phyloP scores from a whole-genome alignment of 352 stramenopile genomes.

The Globisporangium camurandrum region DNA sequence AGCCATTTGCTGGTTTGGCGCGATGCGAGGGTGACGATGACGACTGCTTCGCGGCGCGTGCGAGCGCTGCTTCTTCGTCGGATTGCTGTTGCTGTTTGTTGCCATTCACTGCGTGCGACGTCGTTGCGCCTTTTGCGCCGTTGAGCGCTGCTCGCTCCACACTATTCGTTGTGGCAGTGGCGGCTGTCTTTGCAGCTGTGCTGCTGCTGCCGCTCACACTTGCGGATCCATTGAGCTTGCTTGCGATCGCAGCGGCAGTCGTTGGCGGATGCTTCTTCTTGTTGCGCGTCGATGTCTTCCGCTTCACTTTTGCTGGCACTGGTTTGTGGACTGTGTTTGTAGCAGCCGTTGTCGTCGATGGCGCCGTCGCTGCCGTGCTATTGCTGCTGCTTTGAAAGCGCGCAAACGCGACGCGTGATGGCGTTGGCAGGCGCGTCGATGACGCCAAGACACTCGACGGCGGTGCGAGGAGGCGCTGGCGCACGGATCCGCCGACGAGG shows the following conservation, averaged over 20 bases:
- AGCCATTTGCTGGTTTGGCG: constrained; percentile 5
- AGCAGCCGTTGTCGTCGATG: no score
- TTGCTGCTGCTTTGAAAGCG: constrained; percentile 16
- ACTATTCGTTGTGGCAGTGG: neutral
- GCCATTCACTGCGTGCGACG: constrained; percentile 2
- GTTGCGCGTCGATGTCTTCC: constrained; percentile 9
- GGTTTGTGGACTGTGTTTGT: constrained; percentile 11
- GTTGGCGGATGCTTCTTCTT: constrained; percentile 13
- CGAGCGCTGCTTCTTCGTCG: constrained; percentile 8
- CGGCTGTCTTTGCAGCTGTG: neutral
- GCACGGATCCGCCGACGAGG: constrained; percentile 1
- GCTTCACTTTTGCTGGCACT: constrained; percentile 16
- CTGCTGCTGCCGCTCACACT: neutral
- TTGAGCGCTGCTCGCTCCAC: neutral
- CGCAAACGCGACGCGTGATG: neutral
- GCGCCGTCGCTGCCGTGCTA: no score
- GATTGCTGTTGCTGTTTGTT: constrained; percentile 10
- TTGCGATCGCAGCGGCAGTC: constrained; percentile 10
- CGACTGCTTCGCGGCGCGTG: constrained; percentile 5
- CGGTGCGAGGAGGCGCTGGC: neutral
- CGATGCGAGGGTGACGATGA: neutral
- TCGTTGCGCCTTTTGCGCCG: constrained; percentile 1
- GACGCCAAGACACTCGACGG: neutral
- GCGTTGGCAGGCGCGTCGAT: neutral
- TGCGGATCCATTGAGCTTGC: constrained; percentile 12